phyloP scores from a whole-genome alignment of 1,139 yeast species.

The Yamadazyma oceani region DNA sequence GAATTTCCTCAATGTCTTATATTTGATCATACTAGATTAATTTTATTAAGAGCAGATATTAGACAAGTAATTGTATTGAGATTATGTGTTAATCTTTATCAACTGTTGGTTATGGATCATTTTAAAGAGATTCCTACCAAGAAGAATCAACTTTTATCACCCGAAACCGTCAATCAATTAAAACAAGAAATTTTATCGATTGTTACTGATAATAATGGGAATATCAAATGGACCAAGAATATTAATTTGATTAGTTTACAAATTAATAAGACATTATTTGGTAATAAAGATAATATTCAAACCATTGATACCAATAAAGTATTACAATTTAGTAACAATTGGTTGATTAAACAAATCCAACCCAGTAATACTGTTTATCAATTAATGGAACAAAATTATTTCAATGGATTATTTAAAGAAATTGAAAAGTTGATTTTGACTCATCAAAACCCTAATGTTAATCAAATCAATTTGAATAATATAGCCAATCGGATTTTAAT shows the following conservation, averaged over 20 bases:
- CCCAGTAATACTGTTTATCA: slow-evolving; percentile 81
- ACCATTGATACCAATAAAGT: slow-evolving; percentile 17
- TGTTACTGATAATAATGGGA: slow-evolving; percentile 82
- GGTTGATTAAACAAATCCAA: slow-evolving; percentile 85
- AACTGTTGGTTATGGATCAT: slow-evolving; percentile 54
- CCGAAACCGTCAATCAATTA: slow-evolving; percentile 32
- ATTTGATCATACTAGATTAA: slow-evolving; percentile 83
- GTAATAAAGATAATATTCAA: slow-evolving; percentile 3
- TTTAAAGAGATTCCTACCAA: slow-evolving; percentile 25
- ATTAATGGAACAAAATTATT: slow-evolving; percentile 68
- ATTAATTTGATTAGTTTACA: slow-evolving; percentile 73
- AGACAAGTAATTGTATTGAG: slow-evolving; percentile 82
- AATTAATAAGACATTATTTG: slow-evolving; percentile 48
- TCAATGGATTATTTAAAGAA: slow-evolving; percentile 47
- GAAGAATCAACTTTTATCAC: slow-evolving; percentile 22
- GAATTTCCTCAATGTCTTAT: slow-evolving; percentile 85
- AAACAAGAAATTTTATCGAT: slow-evolving; percentile 71
- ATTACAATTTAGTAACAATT: slow-evolving; percentile 64
- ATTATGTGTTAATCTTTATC: slow-evolving; percentile 69
- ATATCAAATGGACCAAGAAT: slow-evolving; percentile 87
- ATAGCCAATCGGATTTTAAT: slow-evolving; percentile 56
- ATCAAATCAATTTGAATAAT: slow-evolving; percentile 43
- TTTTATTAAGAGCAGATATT: slow-evolving; percentile 78
- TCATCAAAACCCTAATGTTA: slow-evolving; percentile 5
- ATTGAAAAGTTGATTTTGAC: slow-evolving; percentile 8